Evolutionary conservation across 1,284 basidiomycete species (phyloP), one percentile per base, ranked within the genome.

Genomic region (Pisolithus thermaeus): DNA sequence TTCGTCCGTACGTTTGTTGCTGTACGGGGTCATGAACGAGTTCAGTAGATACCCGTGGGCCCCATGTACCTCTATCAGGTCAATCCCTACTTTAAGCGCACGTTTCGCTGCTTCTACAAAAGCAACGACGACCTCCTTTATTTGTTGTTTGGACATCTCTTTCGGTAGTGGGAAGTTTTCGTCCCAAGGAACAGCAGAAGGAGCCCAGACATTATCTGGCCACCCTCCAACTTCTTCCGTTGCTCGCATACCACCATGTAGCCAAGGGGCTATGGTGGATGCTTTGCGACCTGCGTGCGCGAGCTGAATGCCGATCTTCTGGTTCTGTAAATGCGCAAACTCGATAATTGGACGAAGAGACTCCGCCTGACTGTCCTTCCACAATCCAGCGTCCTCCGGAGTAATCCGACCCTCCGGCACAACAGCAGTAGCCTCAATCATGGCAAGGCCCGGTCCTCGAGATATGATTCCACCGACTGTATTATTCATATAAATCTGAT

Each of bases 61-160:
- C 22, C 73, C 78, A 65, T 91, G 89, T 20, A 91, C 64, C 65
- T 95, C 90, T 53, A 95, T 84, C 59, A 88, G 90, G 68, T 95
- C 90, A 63, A 83, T 80, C 83, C 87, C 88, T 39, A 76, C 72
- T 58, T 72, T 65, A 61, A 84, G 77, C 65, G 73, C 77, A 22
- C 90, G 77, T 47, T 80, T 73, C 2, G 81, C 73, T 2, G 90
- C 81, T 16, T 77, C 76, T 5, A 78, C 64, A 61, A 84, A 95
- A 0, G 82, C 84, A 51, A 84, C 73, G 56, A 85, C 81, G 32
- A 93, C 61, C 42, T 71, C 64, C 23, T 78, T 64, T 49, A 95
- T 72, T 49, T 89, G 77, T 7, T 78, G 71, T 32, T 72, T 63
- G 1, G 75, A 71, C 64, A 85, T 74, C 23, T 72, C 77, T 30